Base-by-base conservation (phyloP, 164 flowering plant species). In the Brasenia schreberi region DNA sequence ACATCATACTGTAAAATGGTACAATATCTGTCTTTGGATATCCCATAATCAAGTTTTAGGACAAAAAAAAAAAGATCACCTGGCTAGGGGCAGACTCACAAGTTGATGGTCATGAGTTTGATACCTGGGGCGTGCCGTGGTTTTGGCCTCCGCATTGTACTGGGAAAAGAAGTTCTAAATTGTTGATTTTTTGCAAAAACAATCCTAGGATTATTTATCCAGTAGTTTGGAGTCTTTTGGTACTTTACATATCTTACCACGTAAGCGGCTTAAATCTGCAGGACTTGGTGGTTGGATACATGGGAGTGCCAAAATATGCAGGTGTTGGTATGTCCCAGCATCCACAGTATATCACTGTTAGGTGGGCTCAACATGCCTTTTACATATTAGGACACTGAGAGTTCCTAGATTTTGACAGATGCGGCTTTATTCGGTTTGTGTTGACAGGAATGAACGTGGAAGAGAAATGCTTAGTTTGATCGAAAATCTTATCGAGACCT, bases 231-330 rank as follows among this genome's bases (percentile, higher is more conserved):
- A 11, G 12, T 45, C 0, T 45, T 45, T 45, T 45, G 7, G 53
- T 6, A 11, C 7, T 45, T 7, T 12, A 12, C 12, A 45, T 4
- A 45, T 6, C 53, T 45, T 45, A 16, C 6, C 49, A 43, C 45
- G 66, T 27, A 7, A 7, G 53, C 11, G 12, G 7, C n/a, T 19
- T 18, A 39, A 7, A 64, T 63, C 42, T 66, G n/a, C 79, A 94
- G 99, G 99, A 94, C 82, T 75, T 94, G 73, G 99, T 94, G 69
- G 95, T 94, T 64, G 99, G 99, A 59, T 94, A 94, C 82, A 94
- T 94, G 99, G 99, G 99, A 63, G 99, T 94, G 65, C 99, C 96
- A 59, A 94, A 94, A 67, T 91, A 87, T 76, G 66, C 81, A 67
- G 95, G 96, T 73, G 59, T 89, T 70, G 87, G 87, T 80, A 94